A percentile compares a stretch with the other conserved stretches of the same genome.
phyloP scores from a whole-genome alignment of 305 asterid genomes.

The Lippia alba region DNA sequence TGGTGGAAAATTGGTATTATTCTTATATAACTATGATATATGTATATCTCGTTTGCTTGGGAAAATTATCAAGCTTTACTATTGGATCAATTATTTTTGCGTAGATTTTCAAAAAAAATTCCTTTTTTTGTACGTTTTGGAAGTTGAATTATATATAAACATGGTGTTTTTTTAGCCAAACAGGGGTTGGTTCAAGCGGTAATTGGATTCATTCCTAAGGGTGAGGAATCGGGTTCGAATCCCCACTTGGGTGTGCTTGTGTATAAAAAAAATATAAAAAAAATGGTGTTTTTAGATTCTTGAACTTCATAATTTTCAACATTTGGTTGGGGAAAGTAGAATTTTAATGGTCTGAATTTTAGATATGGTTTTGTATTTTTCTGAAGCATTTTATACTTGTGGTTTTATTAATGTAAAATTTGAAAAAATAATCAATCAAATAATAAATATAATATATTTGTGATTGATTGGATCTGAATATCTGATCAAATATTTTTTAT shows the following conservation, averaged over 20 bases:
- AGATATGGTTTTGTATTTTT: neutral
- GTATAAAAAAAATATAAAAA: too few species aligned
- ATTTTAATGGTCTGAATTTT: conserved; percentile 28
- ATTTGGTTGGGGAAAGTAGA: neutral
- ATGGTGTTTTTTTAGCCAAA: too few species aligned
- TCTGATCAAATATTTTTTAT: too few species aligned
- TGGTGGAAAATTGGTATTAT: conserved; percentile 10
- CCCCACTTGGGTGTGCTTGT: too few species aligned
- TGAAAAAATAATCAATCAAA: too few species aligned
- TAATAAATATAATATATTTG: too few species aligned
- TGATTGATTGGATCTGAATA: too few species aligned
- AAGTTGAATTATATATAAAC: conserved; percentile 15
- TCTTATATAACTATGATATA: neutral
- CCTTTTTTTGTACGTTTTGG: neutral
- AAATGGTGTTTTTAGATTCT: too few species aligned
- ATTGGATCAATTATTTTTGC: conserved; percentile 35
- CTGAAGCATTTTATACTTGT: neutral
- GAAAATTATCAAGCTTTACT: conserved; percentile 24
- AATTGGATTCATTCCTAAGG: too few species aligned
- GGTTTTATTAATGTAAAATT: too few species aligned
- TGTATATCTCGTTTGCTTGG: conserved; percentile 22
- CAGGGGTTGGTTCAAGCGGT: too few species aligned
- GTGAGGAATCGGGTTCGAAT: too few species aligned
- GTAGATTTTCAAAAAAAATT: conserved; percentile 35
- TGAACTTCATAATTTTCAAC: neutral